Percentiles rank a stretch among this genome's conserved stretches.
phyloP scores from a whole-genome alignment of 2,329 filamentous ascomycete species.

The Pseudonectria foliicola region DNA sequence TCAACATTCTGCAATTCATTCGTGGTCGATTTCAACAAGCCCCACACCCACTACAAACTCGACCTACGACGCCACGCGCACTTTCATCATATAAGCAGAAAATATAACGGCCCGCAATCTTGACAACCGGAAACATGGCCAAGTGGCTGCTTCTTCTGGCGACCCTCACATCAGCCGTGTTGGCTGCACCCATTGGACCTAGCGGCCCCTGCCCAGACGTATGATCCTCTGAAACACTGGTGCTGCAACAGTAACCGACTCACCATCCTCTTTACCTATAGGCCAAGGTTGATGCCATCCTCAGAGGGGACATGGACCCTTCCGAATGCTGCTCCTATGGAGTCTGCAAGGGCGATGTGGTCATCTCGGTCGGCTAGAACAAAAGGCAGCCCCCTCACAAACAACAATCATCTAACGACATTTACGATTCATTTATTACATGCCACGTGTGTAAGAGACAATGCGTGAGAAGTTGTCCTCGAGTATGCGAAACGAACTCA shows the following conservation, averaged over 20 bases:
- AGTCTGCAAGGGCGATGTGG: slow-evolving; percentile 42
- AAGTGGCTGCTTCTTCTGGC: slow-evolving; percentile 16
- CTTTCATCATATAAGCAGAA: too few species aligned
- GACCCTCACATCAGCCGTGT: slow-evolving; percentile 11
- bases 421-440: too few species aligned
- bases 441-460: too few species aligned
- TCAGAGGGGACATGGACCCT: slow-evolving; percentile 39
- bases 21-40: too few species aligned
- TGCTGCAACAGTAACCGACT: slow-evolving; percentile 2
- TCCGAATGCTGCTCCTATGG: slow-evolving; percentile 49
- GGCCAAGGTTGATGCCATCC: slow-evolving; percentile 35
- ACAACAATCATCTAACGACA: too few species aligned
- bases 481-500: too few species aligned
- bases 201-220: slow-evolving; percentile 29
- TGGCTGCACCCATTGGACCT: slow-evolving; percentile 24
- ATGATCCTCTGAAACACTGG: slow-evolving; percentile 5
- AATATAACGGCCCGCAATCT: too few species aligned
- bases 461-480: too few species aligned
- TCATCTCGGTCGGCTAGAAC: slow-evolving; percentile 33
- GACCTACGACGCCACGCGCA: too few species aligned
- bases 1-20: too few species aligned
- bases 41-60: too few species aligned
- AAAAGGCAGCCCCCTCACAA: too few species aligned
- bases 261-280: slow-evolving; percentile 4
- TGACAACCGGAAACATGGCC: slow-evolving; percentile 7